These are phyloP conservation scores for Crotalaria pallida DNA, from an alignment of 306 rosid genomes.

Conservation along the genomic window DNA sequence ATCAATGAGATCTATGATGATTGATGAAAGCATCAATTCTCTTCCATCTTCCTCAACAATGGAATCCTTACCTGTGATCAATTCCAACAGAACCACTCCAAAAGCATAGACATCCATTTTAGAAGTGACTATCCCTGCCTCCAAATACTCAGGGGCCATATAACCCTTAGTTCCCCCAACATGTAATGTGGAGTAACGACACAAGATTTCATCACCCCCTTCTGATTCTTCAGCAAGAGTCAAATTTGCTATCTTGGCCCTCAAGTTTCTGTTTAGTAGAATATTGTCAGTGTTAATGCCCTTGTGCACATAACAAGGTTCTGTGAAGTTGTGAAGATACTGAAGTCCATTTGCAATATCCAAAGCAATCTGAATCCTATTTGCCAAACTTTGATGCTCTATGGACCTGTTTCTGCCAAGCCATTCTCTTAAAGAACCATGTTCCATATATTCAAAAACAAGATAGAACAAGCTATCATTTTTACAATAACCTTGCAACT, in stretches of 20 bases:
- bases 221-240: constrained; percentile 42
- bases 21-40: constrained; percentile 36
- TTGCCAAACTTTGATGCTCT: constrained; percentile 38
- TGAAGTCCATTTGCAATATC: constrained; percentile 75
- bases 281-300: constrained; percentile 46
- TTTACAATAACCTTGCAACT: constrained; percentile 57
- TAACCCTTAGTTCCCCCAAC: constrained; percentile 30
- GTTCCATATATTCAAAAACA: constrained; percentile 66
- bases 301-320: constrained; percentile 63
- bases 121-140: constrained; percentile 37
- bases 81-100: constrained; percentile 61
- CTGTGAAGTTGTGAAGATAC: constrained; percentile 79
- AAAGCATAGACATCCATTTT: constrained; percentile 63
- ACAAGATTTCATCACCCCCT: neutral
- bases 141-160: constrained; percentile 49
- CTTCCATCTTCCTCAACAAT: constrained; percentile 33
- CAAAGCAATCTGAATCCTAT: constrained; percentile 63
- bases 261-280: constrained; percentile 38
- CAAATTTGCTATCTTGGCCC: constrained; percentile 71
- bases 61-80: constrained; percentile 55
- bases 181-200: constrained; percentile 7
- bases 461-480: constrained; percentile 34
- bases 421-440: constrained; percentile 72
- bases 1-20: constrained; percentile 19
- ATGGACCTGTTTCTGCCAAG: constrained; percentile 24